Evolutionary conservation across 257 asterid genomes (phyloP), one percentile per base, ranked within the genome.

Genomic region (Jasminum sambac): DNA sequence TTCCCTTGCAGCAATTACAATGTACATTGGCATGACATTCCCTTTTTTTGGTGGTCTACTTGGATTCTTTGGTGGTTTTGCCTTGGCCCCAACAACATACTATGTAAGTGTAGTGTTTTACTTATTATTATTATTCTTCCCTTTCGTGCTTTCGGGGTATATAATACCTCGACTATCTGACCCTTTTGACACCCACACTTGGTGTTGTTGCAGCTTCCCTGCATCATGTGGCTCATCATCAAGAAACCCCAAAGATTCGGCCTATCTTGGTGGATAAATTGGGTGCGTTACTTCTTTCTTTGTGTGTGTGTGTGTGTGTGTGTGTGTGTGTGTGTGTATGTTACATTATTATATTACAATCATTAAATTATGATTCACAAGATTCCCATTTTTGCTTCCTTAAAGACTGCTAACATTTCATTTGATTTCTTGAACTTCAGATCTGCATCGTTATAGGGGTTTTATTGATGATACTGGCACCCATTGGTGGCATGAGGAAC

Each of bases 21-120:
- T 86, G 91, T 74, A 89, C 48, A 10, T 86, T 62, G 97, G 79
- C 52, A 84, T 89, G 82, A 81, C 89, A 43, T 69, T 91, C 70
- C 97, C 97, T 10, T 91, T 91, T 85, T 91, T 91, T 69, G 95
- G 96, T 50, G 97, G 88, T 8, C 78, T 89, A 59, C 86, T 91
- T 73, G 95, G 96, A 67, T 91, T 91, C 83, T 89, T 91, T 60
- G 97, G 97, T 64, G 97, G 97, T 63, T 84, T 91, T 58, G 96
- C 91, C 60, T 80, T 89, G 78, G 95, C 93, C 24, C 97, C 95
- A 8, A 91, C 97, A 17, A 62, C 95, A 0, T 91, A 86, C 71
- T 89, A 42, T 46, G 96, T 91, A 80, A 82, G 96, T 72, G 0
- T 24, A 5, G 96, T 72, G 0, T 24, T 7, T 40, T 4, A 5